Conservation (phyloP, 495 filamentous ascomycete species). For the Neurospora discreta region DNA sequence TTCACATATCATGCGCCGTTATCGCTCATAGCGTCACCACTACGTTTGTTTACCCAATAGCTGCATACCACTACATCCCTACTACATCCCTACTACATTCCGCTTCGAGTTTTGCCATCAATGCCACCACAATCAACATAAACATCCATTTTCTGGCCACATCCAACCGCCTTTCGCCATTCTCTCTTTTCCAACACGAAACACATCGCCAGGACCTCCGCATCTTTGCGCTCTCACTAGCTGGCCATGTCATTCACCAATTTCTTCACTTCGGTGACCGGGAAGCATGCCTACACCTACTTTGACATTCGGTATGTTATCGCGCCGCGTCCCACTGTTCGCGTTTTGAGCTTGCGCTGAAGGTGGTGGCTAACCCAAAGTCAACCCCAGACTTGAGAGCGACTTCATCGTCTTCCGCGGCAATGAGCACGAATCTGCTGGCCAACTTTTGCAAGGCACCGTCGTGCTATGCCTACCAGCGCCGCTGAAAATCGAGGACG, state of each 20-base stretch:
- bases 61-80: neutral
- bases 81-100: neutral
- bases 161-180: neutral
- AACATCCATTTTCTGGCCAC: neutral
- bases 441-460: constrained; percentile 60
- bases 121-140: neutral
- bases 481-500: constrained; percentile 56
- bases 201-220: neutral
- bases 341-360: neutral
- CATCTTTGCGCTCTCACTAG: neutral
- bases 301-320: constrained; percentile 44
- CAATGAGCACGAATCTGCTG: constrained; percentile 60
- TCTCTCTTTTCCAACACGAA: neutral
- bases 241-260: constrained; percentile 39
- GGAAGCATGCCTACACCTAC: constrained; percentile 31
- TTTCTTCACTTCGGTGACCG: constrained; percentile 33
- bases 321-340: neutral
- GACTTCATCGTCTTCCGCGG: constrained; percentile 74
- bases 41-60: neutral
- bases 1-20: neutral
- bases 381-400: constrained; percentile 52
- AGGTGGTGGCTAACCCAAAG: neutral
- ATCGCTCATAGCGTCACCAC: neutral
- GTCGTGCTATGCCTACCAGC: constrained; percentile 65
- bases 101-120: neutral